Conservation (phyloP, 257 asterid species). For the Solanum commersonii region DNA sequence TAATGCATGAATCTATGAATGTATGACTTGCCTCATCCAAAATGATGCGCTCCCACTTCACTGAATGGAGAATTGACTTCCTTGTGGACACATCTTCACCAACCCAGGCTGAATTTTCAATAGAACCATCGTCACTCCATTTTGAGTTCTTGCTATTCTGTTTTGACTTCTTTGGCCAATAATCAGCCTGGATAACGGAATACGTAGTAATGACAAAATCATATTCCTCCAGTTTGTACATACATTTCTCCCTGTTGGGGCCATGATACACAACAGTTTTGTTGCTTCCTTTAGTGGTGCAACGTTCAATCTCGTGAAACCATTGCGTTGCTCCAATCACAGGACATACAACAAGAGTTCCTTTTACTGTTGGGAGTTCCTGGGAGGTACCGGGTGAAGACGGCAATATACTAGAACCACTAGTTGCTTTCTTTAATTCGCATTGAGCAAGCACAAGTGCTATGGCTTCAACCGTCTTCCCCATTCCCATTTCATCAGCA, state of each 20-base stretch:
- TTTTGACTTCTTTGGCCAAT: neutral
- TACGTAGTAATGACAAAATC: neutral
- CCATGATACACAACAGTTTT: neutral
- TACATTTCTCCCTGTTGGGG: neutral
- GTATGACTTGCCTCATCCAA: neutral
- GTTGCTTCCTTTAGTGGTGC: neutral
- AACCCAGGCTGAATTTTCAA: neutral
- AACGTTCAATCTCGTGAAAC: neutral
- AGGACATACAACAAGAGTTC: neutral
- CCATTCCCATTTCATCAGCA: slow-evolving; percentile 99
- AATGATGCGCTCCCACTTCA: neutral
- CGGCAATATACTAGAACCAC: neutral
- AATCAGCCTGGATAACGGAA: neutral
- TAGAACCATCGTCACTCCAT: neutral
- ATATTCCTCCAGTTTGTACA: neutral
- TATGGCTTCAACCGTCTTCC: slow-evolving; percentile 85
- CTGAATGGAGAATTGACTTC: neutral
- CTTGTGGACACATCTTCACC: neutral
- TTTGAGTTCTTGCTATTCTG: neutral
- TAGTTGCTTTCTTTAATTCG: slow-evolving; percentile 18
- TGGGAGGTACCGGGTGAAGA: neutral
- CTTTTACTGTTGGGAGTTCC: neutral
- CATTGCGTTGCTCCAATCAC: neutral
- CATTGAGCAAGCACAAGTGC: slow-evolving; percentile 79
- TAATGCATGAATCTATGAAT: neutral